These are phyloP conservation scores for Tuber calosporum DNA, from an alignment of 495 filamentous ascomycete genomes.

Conservation along the genomic window DNA sequence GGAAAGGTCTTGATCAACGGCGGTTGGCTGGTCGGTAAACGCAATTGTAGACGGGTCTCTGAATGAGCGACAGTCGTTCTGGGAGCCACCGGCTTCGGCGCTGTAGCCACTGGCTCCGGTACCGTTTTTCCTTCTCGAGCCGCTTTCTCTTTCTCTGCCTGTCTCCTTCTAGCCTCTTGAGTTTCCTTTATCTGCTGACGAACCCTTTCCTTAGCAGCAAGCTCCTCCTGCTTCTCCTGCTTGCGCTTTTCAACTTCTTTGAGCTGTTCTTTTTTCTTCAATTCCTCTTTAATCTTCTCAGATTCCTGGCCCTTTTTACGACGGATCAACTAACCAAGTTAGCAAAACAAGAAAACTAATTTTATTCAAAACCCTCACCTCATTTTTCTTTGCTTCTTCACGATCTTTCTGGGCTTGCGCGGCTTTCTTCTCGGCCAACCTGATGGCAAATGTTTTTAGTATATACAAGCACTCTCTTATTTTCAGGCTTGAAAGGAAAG, in stretches of 20 bases:
- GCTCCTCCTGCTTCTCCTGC: conserved; percentile 78
- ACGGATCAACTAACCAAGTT: conserved; percentile 44
- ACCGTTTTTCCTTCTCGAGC: conserved; percentile 62
- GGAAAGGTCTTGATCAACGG: conserved; percentile 70
- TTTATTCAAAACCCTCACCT: conserved; percentile 49
- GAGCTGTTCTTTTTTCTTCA: conserved; percentile 76
- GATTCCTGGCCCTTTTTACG: conserved; percentile 72
- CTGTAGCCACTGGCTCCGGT: conserved; percentile 42
- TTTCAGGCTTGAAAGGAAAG: neutral
- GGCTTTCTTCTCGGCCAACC: conserved; percentile 63
- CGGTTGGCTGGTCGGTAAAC: conserved; percentile 59
- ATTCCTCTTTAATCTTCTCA: conserved; percentile 72
- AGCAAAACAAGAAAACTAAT: neutral
- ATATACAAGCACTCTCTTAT: neutral
- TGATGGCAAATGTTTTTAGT: conserved; percentile 12
- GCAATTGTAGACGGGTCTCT: conserved; percentile 74
- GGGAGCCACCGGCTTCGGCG: conserved; percentile 50
- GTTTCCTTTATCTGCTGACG: conserved; percentile 88
- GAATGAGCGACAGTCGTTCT: conserved; percentile 53
- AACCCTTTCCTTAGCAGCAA: conserved; percentile 77
- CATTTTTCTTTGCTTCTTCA: conserved; percentile 79
- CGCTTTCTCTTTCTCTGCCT: conserved; percentile 76
- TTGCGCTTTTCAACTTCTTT: conserved; percentile 81
- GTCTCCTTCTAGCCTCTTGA: conserved; percentile 72
- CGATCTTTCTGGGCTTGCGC: conserved; percentile 67